Percentiles rank a stretch among this genome's conserved stretches.
Evolutionary conservation across 768 basidiomycete genomes (phyloP).

Genomic region (Lactarius hatsudake): DNA sequence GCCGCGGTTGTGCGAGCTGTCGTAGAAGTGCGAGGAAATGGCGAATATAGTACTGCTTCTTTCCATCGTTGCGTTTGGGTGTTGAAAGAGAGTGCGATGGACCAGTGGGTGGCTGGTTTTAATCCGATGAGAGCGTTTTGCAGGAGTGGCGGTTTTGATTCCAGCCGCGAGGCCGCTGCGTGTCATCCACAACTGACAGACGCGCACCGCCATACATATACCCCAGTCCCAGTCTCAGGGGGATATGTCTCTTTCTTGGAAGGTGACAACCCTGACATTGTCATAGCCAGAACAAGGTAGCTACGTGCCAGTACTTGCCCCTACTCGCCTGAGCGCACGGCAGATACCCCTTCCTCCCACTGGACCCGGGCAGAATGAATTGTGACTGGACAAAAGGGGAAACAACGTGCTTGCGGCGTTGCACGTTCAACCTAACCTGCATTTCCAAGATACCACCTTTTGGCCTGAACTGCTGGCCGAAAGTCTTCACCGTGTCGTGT

Average conservation of each 20-base stretch:
- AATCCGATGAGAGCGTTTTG: background rate
- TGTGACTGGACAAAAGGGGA: conserved; percentile 1
- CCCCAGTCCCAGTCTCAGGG: background rate
- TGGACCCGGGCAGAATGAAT: conserved; percentile 4
- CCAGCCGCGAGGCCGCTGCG: conserved; percentile 20
- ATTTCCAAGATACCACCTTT: background rate
- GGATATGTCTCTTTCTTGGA: background rate
- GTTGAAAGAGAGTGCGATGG: background rate
- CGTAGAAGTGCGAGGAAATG: conserved; percentile 22
- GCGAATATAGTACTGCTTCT: conserved; percentile 25
- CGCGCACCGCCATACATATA: background rate
- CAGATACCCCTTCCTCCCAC: background rate
- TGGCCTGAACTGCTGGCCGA: background rate
- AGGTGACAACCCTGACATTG: background rate
- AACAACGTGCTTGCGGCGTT: conserved; percentile 23
- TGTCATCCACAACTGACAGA: conserved; percentile 10
- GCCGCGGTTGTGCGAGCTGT: conserved; percentile 17
- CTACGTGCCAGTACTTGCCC: conserved; percentile 10
- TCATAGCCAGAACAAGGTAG: background rate
- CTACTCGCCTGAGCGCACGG: conserved; percentile 1
- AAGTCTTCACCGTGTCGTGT: background rate
- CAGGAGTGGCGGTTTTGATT: conserved; percentile 13
- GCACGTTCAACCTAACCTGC: background rate
- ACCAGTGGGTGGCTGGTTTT: background rate
- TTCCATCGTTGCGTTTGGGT: conserved; percentile 15